These are phyloP conservation scores for Aspergillus ellipticus DNA, from an alignment of 495 filamentous ascomycete species.

Conservation along the genomic window DNA sequence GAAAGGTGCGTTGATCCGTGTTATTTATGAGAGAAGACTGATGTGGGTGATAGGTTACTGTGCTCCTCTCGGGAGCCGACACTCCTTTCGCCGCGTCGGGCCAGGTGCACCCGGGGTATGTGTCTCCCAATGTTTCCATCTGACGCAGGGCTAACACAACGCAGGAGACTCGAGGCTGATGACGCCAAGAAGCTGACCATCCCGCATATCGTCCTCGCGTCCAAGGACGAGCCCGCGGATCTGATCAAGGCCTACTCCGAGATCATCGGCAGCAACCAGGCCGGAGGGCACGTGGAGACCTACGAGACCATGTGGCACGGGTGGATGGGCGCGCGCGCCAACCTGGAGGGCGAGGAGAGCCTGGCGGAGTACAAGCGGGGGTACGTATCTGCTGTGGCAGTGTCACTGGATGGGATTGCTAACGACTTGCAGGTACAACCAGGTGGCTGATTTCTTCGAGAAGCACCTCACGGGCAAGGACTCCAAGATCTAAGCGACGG, in stretches of 20 bases:
- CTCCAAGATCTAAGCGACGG: neutral
- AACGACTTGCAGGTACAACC: slow-evolving; percentile 22
- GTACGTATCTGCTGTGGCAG: slow-evolving; percentile 25
- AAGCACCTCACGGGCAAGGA: slow-evolving; percentile 25
- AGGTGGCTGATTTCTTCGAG: slow-evolving; percentile 44
- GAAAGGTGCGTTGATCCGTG: slow-evolving; percentile 26
- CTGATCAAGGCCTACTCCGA: slow-evolving; percentile 36
- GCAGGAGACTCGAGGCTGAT: slow-evolving; percentile 33
- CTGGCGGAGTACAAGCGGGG: slow-evolving; percentile 51
- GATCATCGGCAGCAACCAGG: slow-evolving; percentile 34
- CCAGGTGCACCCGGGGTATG: slow-evolving; percentile 48
- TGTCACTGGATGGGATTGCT: neutral
- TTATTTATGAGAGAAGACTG: neutral
- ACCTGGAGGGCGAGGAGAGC: slow-evolving; percentile 48
- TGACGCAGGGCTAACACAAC: neutral
- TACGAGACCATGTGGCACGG: slow-evolving; percentile 55
- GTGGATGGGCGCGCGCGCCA: slow-evolving; percentile 60
- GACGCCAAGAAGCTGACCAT: slow-evolving; percentile 46
- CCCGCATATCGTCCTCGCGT: slow-evolving; percentile 53
- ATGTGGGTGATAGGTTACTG: slow-evolving; percentile 31
- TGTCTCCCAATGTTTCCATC: neutral
- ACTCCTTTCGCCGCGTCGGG: slow-evolving; percentile 46
- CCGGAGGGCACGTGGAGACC: slow-evolving; percentile 43
- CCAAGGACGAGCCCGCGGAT: slow-evolving; percentile 48
- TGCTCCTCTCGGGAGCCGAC: slow-evolving; percentile 33